phyloP scores from a whole-genome alignment of 306 rosid genomes.

The Cucurbita maxima region DNA sequence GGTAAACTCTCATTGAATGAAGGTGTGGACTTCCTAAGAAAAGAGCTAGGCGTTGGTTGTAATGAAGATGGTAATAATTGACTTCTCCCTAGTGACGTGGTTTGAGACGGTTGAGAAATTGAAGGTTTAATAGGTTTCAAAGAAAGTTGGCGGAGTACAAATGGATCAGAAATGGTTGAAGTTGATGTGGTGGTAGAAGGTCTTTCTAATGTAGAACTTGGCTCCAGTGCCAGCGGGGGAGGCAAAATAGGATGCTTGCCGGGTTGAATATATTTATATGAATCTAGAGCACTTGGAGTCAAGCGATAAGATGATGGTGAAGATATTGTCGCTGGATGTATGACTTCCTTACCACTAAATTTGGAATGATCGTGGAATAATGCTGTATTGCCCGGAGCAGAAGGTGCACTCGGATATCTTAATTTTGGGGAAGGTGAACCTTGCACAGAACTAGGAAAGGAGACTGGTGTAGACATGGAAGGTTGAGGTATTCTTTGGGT shows the following conservation, averaged over 20 bases:
- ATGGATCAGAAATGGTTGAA: slow-evolving; percentile 9
- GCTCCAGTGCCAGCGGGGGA: slow-evolving; percentile 12
- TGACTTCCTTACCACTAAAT: slow-evolving; percentile 22
- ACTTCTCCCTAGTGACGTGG: slow-evolving; percentile 13
- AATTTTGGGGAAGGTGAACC: slow-evolving; percentile 47
- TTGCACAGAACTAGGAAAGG: slow-evolving; percentile 38
- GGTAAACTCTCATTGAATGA: not conserved
- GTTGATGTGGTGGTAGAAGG: slow-evolving; percentile 21
- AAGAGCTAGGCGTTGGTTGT: slow-evolving; percentile 9
- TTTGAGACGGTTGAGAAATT: slow-evolving; percentile 9
- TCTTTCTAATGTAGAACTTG: slow-evolving; percentile 13
- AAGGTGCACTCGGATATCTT: slow-evolving; percentile 53
- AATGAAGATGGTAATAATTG: slow-evolving; percentile 16
- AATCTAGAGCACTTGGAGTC: slow-evolving; percentile 8
- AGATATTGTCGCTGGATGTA: slow-evolving; percentile 10
- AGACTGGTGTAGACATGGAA: slow-evolving; percentile 37
- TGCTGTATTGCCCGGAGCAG: slow-evolving; percentile 76
- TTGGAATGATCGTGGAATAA: slow-evolving; percentile 63
- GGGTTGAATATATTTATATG: slow-evolving; percentile 17
- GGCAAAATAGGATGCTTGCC: slow-evolving; percentile 19
- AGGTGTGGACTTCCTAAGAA: not conserved
- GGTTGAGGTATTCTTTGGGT: slow-evolving; percentile 44
- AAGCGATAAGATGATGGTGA: not conserved
- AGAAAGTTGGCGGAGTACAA: slow-evolving; percentile 5
- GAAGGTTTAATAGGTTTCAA: slow-evolving; percentile 12